Evolutionary conservation across 2,329 filamentous ascomycete species (phyloP), one percentile per base, ranked within the genome.

Genomic region (Calonectria montana): DNA sequence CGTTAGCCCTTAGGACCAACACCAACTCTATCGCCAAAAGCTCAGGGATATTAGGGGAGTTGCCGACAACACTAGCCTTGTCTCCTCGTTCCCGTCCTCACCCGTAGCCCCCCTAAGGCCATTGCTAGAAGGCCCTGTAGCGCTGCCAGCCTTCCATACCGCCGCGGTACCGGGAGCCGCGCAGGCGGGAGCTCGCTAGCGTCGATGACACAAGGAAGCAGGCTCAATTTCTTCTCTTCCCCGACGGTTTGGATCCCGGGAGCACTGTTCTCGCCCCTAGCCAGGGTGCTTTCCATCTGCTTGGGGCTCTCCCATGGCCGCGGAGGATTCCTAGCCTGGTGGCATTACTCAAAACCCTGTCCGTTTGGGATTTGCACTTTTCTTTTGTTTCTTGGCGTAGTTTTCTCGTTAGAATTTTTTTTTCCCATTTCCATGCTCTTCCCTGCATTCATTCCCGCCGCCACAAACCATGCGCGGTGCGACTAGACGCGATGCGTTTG

Each of bases 91-190:
- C 23, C 66, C 61, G 47, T 50, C 35, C 15, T 41, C 37, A 16
- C 48, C 37, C 35, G 47, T 65, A 41, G 63, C 23, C 35, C 48
- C 64, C 31, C 31, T 2, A 50, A 23, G 37, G 23, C 57, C 37
- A 48, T 37, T 37, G 21, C 37, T 57, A 10, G 31, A 27, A 21
- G 41, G 50, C 55, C 55, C 37, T 35, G 57, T 53, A 25, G 50
- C 50, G 15, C 35, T 9, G 10, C 39, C 47, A 45, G 29, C 47
- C 48, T 47, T 61, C 67, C 67, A 25, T 50, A 62, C 31, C 62
- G 50, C 67, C 62, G 67, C 53, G 43, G 62, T 70, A 70, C 67
- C 21, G 23, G 67, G 67, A 70, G 67, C 67, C 67, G 67, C 62
- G 53, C 62, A 48, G 59, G 35, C 43, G 67, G 61, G 43, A 57